A percentile compares a stretch with the other conserved stretches of the same genome.
Evolutionary conservation across 139 green algal species (phyloP).

Genomic region (Closterium sp.): DNA sequence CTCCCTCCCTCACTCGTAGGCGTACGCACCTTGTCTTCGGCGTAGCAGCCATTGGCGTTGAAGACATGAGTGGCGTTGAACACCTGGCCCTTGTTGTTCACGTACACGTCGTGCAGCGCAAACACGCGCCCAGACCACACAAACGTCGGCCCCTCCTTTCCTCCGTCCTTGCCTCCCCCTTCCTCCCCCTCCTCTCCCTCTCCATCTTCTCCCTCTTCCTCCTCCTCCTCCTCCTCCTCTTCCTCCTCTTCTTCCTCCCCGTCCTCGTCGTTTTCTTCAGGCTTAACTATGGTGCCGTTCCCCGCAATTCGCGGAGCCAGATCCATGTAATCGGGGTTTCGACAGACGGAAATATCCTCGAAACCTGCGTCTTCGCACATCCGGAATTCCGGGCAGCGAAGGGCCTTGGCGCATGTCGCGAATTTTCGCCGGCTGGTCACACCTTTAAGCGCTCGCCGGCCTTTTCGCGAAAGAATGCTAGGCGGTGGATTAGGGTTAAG

Average conservation of each 20-base stretch:
- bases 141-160: not conserved
- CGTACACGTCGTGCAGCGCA: constrained; percentile 19
- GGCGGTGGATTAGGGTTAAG: not conserved
- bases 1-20: too few species aligned
- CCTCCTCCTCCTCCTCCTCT: not conserved
- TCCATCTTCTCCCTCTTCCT: not conserved
- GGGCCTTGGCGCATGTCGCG: not conserved
- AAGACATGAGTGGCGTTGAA: constrained; percentile 32
- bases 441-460: not conserved
- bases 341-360: not conserved
- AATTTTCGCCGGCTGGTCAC: not conserved
- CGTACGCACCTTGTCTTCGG: constrained; percentile 1
- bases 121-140: not conserved
- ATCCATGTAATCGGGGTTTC: not conserved
- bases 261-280: not conserved
- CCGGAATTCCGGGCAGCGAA: not conserved
- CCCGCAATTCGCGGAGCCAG: not conserved
- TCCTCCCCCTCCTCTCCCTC: not conserved
- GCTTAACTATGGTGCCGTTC: not conserved
- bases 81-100: constrained; percentile 24
- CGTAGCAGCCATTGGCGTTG: constrained; percentile 3
- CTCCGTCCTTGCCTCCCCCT: not conserved
- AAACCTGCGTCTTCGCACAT: not conserved
- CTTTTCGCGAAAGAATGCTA: not conserved
- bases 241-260: not conserved